Percentiles rank a stretch among this genome's conserved stretches.
phyloP scores from a whole-genome alignment of 2,329 filamentous ascomycete genomes.

The Cladosporium velox region DNA sequence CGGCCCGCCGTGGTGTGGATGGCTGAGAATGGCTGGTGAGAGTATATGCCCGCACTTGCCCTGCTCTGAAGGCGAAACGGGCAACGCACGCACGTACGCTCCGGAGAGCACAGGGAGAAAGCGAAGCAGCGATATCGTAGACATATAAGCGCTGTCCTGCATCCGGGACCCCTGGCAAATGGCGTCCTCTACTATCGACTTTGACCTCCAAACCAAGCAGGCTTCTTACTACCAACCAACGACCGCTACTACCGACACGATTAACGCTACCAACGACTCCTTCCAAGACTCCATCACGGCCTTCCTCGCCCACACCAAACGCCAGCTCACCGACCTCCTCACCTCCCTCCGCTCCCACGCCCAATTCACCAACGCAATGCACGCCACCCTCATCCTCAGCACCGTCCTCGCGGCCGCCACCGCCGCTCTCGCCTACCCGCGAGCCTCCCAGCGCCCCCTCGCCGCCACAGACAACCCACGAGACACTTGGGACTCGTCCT shows the following conservation, averaged over 20 bases:
- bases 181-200: slow-evolving; percentile 13
- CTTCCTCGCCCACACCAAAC: slow-evolving; percentile 5
- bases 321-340: background rate
- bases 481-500: slow-evolving; percentile 19
- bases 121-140: slow-evolving; percentile 3
- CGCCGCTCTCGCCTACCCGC: slow-evolving; percentile 16
- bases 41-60: slow-evolving; percentile 16
- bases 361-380: slow-evolving; percentile 18
- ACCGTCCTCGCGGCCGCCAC: slow-evolving; percentile 19
- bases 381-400: slow-evolving; percentile 17
- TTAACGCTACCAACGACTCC: background rate
- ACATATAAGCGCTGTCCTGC: slow-evolving; percentile 19
- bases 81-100: slow-evolving; percentile 8
- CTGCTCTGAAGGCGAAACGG: slow-evolving; percentile 20
- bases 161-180: slow-evolving; percentile 8
- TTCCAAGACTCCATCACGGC: slow-evolving; percentile 3
- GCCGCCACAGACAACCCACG: slow-evolving; percentile 18
- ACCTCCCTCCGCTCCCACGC: background rate
- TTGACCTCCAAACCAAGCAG: slow-evolving; percentile 7
- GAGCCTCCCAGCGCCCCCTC: slow-evolving; percentile 16
- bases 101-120: background rate
- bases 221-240: background rate
- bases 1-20: slow-evolving; percentile 10
- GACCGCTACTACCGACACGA: background rate
- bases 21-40: slow-evolving; percentile 19